Evolutionary conservation across 306 rosid genomes (phyloP), one percentile per base, ranked within the genome.

Genomic region (Trifolium pratense): DNA sequence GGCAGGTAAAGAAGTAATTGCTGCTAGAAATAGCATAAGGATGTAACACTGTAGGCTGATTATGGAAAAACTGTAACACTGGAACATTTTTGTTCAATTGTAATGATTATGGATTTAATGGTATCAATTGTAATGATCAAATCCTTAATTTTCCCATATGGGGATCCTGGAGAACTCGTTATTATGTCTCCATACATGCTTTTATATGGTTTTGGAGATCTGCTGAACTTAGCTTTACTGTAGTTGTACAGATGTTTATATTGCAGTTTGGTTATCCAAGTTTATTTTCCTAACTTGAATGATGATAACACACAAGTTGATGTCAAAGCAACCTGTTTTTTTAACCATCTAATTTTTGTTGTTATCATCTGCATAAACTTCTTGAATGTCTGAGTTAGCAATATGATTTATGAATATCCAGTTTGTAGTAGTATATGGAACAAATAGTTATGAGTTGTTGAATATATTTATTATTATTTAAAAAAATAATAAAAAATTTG

Each of bases 1-100:
- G 32, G 78, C 91, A 91, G 97, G 92, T 65, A 83, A 81, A 77
- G 96, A 87, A 83, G 88, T 81, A 37, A 88, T 78, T 23, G 85
- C 88, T 14, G 95, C 90, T 40, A 59, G 94, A 72, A 84, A 78
- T 85, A 12, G 88, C 85, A 3, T 11, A 78, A 84, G 96, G 74
- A 75, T 39, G 57, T 12, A 26, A 66, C 72, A n/a, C 72, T 21
- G 63, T 26, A 57, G 36, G 5, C 12, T 26, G 37, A 57, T 57
- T 25, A 6, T 57, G 34, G 37, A 57, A 57, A 56, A 23, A 31
- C 34, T 68, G 48, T 15, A 13, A 31, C 40, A 1, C 40, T 20
- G 40, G 31, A 55, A 32, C 55, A 13, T 17, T 60, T 61, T 9
- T 52, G 25, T 48, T 69, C 2, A n/a, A n/a, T n/a, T n/a, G n/a